Base-by-base conservation (phyloP, 1,284 basidiomycete species). In the Apiotrichum brassicae region DNA sequence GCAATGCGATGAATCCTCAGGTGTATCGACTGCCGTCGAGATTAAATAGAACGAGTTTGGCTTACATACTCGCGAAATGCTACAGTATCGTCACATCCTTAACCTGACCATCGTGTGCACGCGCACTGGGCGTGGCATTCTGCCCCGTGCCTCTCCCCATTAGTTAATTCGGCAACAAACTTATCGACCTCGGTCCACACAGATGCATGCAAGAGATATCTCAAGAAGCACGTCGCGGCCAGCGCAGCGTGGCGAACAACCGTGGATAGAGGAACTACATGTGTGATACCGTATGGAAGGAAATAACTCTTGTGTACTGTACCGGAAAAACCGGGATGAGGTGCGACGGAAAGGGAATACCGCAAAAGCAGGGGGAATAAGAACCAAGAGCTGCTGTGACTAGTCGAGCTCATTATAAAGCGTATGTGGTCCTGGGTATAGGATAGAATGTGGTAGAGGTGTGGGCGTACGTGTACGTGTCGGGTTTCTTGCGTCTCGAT, bases 201-300 rank as follows among this genome's bases (percentile, higher is more conserved):
- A 19, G 40, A 30, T 42, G 40, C 40, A 42, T 42, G 40, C 40
- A 42, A 42, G 40, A 38, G 37, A 42, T 30, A 42, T 42, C 40
- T 30, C 40, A 42, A 30, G 26, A 40, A 40, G 24, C 38, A 40
- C 38, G 38, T 40, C 40, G 40, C 40, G 40, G 39, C 26, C 40
- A 30, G 40, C 40, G 40, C 40, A 32, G 39, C 39, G 39, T 40
- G 24, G 37, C 37, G 12, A 38, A 36, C 35, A 36, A 19, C 35
- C 35, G 16, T 7, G 35, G 9, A 9, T 18, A 7, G n/a, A 12
- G 35, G 35, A 36, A 36, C 35, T 36, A 36, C 14, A 18, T 19
- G 16, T 36, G 8, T 14, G 13, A 14, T 6, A 35, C n/a, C n/a
- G 14, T 30, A 30, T 30, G 28, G 28, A 30, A 8, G 28, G 8